Evolutionary conservation across 441 rosid species (phyloP).

Genomic region (Gossypium armourianum): DNA sequence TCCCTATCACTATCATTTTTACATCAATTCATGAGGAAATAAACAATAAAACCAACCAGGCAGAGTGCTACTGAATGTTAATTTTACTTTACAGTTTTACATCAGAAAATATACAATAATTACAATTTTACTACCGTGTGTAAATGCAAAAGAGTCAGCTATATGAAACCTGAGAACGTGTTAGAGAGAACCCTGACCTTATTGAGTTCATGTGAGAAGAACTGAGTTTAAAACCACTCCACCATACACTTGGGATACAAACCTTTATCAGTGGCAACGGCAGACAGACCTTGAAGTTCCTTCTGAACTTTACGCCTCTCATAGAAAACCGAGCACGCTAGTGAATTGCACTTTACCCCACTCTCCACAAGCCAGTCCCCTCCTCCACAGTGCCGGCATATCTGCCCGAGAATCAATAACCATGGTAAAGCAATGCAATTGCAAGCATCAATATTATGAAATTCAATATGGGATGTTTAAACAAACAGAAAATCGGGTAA

Average conservation of each 20-base stretch:
- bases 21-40: not conserved
- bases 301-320: constrained; percentile 78
- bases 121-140: not conserved
- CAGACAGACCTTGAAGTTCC: constrained; percentile 57
- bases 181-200: not conserved
- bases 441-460: not conserved
- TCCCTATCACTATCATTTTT: not conserved
- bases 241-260: constrained; percentile 67
- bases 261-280: constrained; percentile 48
- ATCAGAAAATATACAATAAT: not conserved
- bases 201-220: not conserved
- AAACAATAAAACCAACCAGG: not conserved
- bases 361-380: constrained; percentile 83
- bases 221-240: constrained; percentile 67
- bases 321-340: constrained; percentile 78
- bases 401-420: constrained; percentile 34
- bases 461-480: not conserved
- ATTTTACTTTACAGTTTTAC: not conserved
- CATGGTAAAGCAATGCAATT: not conserved
- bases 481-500: not conserved
- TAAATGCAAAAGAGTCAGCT: not conserved
- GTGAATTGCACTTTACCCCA: constrained; percentile 79
- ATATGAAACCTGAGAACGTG: not conserved
- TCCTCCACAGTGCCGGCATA: constrained; percentile 89
- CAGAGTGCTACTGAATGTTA: not conserved